Conservation (phyloP, 768 basidiomycete genomes). For the Terana coerulea region DNA sequence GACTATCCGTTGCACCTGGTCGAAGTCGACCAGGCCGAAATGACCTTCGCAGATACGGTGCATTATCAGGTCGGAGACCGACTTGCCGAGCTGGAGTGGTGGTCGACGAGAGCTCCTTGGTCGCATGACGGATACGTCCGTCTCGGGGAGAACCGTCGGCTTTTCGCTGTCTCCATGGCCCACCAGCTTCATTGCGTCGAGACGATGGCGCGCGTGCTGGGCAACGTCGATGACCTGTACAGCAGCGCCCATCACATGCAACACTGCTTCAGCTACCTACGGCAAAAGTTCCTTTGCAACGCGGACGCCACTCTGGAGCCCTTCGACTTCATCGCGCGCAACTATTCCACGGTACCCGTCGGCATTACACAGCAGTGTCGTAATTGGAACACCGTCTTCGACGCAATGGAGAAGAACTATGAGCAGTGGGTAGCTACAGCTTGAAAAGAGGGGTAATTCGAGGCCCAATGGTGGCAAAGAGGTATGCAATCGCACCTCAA, state of each 20-base stretch:
- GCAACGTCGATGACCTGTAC: neutral
- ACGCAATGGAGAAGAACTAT: neutral
- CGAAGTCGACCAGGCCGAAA: slow-evolving; percentile 1
- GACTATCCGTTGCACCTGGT: too few relatives aligned
- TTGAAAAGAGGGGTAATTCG: too few relatives aligned
- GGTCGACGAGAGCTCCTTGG: neutral
- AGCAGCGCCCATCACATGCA: slow-evolving; percentile 10
- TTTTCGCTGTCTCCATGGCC: slow-evolving; percentile 14
- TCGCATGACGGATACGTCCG: neutral
- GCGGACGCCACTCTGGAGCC: slow-evolving; percentile 21
- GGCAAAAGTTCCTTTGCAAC: slow-evolving; percentile 18
- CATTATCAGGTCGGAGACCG: neutral
- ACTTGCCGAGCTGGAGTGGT: neutral
- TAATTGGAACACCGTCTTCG: neutral
- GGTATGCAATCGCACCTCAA: too few relatives aligned
- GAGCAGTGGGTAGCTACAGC: too few relatives aligned
- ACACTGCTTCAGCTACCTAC: slow-evolving; percentile 21
- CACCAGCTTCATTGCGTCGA: slow-evolving; percentile 18
- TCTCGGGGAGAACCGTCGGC: slow-evolving; percentile 12
- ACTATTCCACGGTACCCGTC: neutral
- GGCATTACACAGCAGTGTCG: neutral
- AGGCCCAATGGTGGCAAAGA: too few relatives aligned
- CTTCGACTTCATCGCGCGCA: neutral
- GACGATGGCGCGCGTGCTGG: slow-evolving; percentile 1
- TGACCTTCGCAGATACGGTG: slow-evolving; percentile 8